Base-by-base conservation (phyloP, 1,284 basidiomycete genomes). In the Pisolithus thermaeus region DNA sequence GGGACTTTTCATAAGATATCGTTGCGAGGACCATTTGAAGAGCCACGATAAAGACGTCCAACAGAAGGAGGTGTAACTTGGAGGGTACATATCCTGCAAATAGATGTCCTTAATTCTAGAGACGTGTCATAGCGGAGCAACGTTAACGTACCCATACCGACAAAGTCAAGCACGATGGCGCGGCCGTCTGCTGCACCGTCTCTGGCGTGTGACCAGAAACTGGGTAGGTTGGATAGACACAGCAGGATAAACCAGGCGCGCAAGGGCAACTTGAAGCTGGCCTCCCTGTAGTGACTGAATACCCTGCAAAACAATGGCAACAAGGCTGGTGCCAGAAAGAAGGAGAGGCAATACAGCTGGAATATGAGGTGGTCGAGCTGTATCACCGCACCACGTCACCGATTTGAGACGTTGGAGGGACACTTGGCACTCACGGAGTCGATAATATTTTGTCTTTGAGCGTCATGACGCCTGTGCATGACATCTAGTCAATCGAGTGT, bases 391-490 rank as follows among this genome's bases (percentile, higher is more conserved):
- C 25, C 38, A 32, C 6, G 46, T 66, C 52, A 67, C 62, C 30
- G 53, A 35, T 37, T 14, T 35, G 40, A 41, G 48, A 16, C 41
- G 27, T 30, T 27, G 37, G 50, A 35, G 44, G 49, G 28, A 43
- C 22, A 23, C 38, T 28, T 25, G 22, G 48, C 47, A 76, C 84
- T 61, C 63, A 86, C 87, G 38, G 86, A 83, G 62, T 78, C 72
- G 61, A 90, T 76, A 69, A 89, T 77, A 68, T 90, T 87, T 68
- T 83, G 79, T 61, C 87, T 77, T 68, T 88, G 86, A 59, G 77
- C 81, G 81, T 86, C 72, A 70, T 80, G 75, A 61, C 79, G 83
- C 67, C 73, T 83, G 74, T 71, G 78, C 84, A 87, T 87, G 77
- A 72, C 82, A 84, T 83, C 70, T 73, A 75, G 62, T 53, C 52